Evolutionary conservation across 83 land plant species (phyloP).

Genomic region (Diphasiastrum complanatum): DNA sequence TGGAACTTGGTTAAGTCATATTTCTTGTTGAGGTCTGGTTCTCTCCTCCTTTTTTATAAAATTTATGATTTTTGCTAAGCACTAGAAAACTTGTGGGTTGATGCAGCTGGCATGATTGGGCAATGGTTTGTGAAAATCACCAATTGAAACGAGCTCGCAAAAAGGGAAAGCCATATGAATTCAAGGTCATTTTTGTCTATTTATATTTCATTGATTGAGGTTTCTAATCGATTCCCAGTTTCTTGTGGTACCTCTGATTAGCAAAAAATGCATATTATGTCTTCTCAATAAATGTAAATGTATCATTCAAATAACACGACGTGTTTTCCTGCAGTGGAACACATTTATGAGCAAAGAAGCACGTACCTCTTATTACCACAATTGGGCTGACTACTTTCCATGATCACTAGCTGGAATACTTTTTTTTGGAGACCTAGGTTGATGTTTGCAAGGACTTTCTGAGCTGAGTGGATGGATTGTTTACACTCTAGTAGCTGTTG

Average conservation of each 20-base stretch:
- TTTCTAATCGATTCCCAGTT: background rate
- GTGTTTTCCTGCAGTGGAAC: constrained; percentile 62
- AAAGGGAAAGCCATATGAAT: constrained; percentile 49
- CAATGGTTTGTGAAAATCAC: constrained; percentile 65
- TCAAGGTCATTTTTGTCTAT: constrained; percentile 41
- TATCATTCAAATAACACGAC: background rate
- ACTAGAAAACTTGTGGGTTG: background rate
- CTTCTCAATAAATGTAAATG: too few relatives aligned
- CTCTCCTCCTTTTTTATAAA: too few relatives aligned
- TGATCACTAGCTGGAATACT: too few relatives aligned
- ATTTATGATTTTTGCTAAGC: too few relatives aligned
- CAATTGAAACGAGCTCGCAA: constrained; percentile 53
- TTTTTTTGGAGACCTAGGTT: too few relatives aligned
- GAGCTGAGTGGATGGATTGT: too few relatives aligned
- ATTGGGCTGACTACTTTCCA: constrained; percentile 71
- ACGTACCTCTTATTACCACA: constrained; percentile 58
- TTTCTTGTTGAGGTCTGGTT: too few relatives aligned
- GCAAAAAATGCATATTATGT: background rate
- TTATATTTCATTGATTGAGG: too few relatives aligned
- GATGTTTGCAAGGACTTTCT: too few relatives aligned
- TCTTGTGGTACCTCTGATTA: background rate
- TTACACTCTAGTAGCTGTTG: too few relatives aligned
- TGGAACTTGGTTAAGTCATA: too few relatives aligned
- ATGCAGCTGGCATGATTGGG: constrained; percentile 79
- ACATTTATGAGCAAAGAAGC: constrained; percentile 37